Evolutionary conservation across 2,329 filamentous ascomycete species (phyloP).

Genomic region (Grosmannia penicillata): DNA sequence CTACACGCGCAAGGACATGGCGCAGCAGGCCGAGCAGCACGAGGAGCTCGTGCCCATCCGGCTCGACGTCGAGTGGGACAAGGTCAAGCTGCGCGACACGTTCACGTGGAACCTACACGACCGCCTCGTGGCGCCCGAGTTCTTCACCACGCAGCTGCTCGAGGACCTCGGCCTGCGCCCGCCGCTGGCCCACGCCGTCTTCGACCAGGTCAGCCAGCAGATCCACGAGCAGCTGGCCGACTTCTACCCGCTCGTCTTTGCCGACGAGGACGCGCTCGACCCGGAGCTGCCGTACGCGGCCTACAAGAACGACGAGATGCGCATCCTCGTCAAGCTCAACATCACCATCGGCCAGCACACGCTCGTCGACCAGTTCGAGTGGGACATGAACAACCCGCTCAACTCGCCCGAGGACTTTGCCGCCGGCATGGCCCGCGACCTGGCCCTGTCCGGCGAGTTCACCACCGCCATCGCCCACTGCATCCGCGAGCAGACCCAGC

Average conservation of each 20-base stretch:
- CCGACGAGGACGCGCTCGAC: slow-evolving; percentile 81
- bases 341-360: slow-evolving; percentile 95
- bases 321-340: slow-evolving; percentile 86
- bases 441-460: slow-evolving; percentile 88
- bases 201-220: slow-evolving; percentile 47
- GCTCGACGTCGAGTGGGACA: slow-evolving; percentile 88
- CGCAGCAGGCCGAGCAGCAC: slow-evolving; percentile 73
- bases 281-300: slow-evolving; percentile 80
- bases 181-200: slow-evolving; percentile 49
- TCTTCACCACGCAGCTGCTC: slow-evolving; percentile 79
- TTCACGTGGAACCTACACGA: slow-evolving; percentile 99
- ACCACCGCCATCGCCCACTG: slow-evolving; percentile 95
- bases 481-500: slow-evolving; percentile 87
- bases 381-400: slow-evolving; percentile 91
- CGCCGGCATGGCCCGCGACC: slow-evolving; percentile 70
- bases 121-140: slow-evolving; percentile 59
- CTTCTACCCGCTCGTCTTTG: slow-evolving; percentile 82
- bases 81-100: slow-evolving; percentile 87
- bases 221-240: slow-evolving; percentile 84
- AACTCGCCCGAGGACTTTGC: slow-evolving; percentile 96
- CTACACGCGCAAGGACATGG: slow-evolving; percentile 64
- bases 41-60: slow-evolving; percentile 87
- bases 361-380: slow-evolving; percentile 93
- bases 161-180: slow-evolving; percentile 78
- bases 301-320: slow-evolving; percentile 99